phyloP scores from a whole-genome alignment of 1,284 basidiomycete species.

The Pseudozyma pruni region DNA sequence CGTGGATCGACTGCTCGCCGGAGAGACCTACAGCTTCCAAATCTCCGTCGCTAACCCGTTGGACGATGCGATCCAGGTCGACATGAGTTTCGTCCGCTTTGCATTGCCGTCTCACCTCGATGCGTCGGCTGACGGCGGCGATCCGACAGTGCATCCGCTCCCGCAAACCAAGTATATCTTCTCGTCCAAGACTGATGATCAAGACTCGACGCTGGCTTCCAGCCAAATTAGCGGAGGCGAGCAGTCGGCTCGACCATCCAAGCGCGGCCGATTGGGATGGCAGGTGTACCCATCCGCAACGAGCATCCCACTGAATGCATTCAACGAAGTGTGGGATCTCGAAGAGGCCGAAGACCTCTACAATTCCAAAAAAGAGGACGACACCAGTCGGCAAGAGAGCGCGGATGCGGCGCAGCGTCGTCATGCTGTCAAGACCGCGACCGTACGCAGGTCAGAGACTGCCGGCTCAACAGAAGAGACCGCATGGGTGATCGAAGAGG shows the following conservation, averaged over 20 bases:
- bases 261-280: conserved; percentile 20
- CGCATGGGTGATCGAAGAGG: conserved; percentile 21
- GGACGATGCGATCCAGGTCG: conserved; percentile 56
- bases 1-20: conserved; percentile 27
- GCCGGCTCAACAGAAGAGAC: conserved; percentile 4
- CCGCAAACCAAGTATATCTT: conserved; percentile 39
- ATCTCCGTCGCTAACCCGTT: conserved; percentile 57
- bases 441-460: neutral
- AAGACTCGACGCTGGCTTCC: neutral
- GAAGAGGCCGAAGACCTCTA: conserved; percentile 53
- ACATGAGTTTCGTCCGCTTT: conserved; percentile 40
- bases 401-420: conserved; percentile 2
- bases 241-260: neutral
- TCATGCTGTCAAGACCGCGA: conserved; percentile 20
- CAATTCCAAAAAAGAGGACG: conserved; percentile 5
- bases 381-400: neutral
- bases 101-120: conserved; percentile 2
- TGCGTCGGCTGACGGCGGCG: neutral
- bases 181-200: neutral
- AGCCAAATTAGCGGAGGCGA: neutral
- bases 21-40: conserved; percentile 52
- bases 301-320: conserved; percentile 44
- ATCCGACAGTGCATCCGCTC: conserved; percentile 9
- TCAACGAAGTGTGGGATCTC: conserved; percentile 60
- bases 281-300: conserved; percentile 38